A percentile compares a stretch with the other conserved stretches of the same genome.
Evolutionary conservation across 441 rosid species (phyloP).

Genomic region (Jatropha multifida): DNA sequence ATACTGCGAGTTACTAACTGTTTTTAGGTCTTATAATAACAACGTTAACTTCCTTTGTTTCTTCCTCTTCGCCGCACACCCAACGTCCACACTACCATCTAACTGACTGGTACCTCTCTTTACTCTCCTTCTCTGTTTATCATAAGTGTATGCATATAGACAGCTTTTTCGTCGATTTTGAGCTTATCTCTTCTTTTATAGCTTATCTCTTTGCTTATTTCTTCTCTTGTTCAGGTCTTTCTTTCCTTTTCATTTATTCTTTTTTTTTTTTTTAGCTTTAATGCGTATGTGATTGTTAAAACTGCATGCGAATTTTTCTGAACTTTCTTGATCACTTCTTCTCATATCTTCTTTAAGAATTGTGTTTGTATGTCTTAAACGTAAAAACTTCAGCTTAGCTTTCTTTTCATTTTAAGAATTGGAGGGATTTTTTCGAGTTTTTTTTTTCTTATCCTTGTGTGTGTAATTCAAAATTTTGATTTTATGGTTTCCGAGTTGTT

Average conservation of each 20-base stretch:
- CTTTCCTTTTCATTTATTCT: slow-evolving; percentile 6
- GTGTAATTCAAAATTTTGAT: not conserved
- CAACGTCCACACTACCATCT: not conserved
- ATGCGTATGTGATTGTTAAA: slow-evolving; percentile 14
- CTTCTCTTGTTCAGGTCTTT: not conserved
- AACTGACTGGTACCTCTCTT: slow-evolving; percentile 10
- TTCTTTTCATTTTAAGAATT: not conserved
- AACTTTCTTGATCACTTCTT: slow-evolving; percentile 5
- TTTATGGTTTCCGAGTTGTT: not conserved
- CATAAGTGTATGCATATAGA: too few relatives aligned
- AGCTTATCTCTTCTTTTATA: not conserved
- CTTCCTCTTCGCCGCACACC: slow-evolving; percentile 30
- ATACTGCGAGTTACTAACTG: not conserved
- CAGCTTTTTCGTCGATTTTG: not conserved
- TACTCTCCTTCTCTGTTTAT: not conserved
- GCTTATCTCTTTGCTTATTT: not conserved
- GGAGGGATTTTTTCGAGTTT: not conserved
- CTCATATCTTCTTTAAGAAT: not conserved
- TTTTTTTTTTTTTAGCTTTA: slow-evolving; percentile 10
- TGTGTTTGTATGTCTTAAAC: not conserved
- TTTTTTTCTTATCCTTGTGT: not conserved
- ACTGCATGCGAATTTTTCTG: slow-evolving; percentile 2
- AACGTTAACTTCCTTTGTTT: slow-evolving; percentile 29
- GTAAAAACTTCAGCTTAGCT: not conserved
- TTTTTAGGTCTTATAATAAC: slow-evolving; percentile 38